phyloP scores from a whole-genome alignment of 441 rosid species.

The Raphanus hybrid region DNA sequence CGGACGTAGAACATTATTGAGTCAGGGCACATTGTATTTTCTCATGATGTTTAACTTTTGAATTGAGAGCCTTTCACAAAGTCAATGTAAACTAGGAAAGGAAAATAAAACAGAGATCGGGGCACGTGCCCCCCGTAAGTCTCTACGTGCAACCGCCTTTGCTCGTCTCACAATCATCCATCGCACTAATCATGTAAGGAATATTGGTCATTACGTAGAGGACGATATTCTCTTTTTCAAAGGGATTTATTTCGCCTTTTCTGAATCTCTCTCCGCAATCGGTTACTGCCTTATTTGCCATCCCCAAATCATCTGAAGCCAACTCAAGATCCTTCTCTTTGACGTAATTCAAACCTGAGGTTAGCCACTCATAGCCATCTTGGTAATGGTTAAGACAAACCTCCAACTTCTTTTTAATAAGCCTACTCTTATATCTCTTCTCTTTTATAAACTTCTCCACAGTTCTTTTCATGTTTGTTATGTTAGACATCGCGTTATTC shows the following conservation, averaged over 20 bases:
- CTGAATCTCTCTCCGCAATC: not conserved
- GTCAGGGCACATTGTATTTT: too few species aligned
- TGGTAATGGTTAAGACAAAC: not conserved
- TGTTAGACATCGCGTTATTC: constrained; percentile 38
- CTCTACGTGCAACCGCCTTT: too few species aligned
- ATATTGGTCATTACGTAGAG: not conserved
- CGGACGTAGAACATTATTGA: too few species aligned
- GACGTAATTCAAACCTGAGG: not conserved
- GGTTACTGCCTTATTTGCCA: not conserved
- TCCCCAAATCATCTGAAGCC: not conserved
- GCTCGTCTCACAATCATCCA: not conserved
- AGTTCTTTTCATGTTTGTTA: constrained; percentile 36
- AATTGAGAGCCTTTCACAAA: too few species aligned
- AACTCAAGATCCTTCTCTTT: not conserved
- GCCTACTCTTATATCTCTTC: constrained; percentile 15
- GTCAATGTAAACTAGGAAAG: too few species aligned
- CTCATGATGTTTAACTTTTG: too few species aligned
- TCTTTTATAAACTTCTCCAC: constrained; percentile 36
- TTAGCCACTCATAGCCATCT: not conserved
- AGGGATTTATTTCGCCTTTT: not conserved
- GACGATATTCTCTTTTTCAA: not conserved
- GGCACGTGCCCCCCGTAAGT: too few species aligned
- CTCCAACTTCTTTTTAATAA: not conserved
- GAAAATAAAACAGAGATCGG: too few species aligned
- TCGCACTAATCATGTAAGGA: not conserved